A percentile compares a stretch with the other conserved stretches of the same genome.
phyloP scores from a whole-genome alignment of 768 basidiomycete species.

The Amanita thiersii region DNA sequence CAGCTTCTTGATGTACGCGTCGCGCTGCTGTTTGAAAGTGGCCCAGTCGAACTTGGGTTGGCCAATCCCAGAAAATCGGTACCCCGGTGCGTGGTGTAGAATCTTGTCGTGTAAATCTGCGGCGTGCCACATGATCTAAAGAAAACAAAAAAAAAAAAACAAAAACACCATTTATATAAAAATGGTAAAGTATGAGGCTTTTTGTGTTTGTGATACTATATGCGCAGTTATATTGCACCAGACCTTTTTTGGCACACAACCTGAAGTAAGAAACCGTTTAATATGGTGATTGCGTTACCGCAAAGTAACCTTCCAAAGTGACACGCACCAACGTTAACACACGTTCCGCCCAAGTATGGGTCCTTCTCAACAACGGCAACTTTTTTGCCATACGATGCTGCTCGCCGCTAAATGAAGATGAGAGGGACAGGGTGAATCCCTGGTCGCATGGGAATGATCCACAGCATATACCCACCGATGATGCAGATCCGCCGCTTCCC shows the following conservation, averaged over 20 bases:
- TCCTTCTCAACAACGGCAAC: conserved; percentile 82
- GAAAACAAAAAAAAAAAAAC: background rate
- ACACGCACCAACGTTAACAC: conserved; percentile 90
- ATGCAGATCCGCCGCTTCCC: conserved; percentile 88
- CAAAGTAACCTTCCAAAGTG: background rate
- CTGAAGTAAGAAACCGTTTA: conserved; percentile 24
- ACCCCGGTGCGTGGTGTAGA: conserved; percentile 62
- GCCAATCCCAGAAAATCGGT: conserved; percentile 57
- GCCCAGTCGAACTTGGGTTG: conserved; percentile 79
- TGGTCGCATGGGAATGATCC: background rate
- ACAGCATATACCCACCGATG: conserved; percentile 49
- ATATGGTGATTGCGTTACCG: background rate
- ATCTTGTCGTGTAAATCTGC: conserved; percentile 86
- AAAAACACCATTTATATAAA: background rate
- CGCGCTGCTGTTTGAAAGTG: conserved; percentile 86
- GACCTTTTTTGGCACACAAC: conserved; percentile 97
- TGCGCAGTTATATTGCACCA: background rate
- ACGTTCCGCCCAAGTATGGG: conserved; percentile 81
- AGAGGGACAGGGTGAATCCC: conserved; percentile 1
- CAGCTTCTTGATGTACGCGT: conserved; percentile 85
- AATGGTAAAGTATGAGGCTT: conserved; percentile 2
- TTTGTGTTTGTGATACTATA: too few relatives aligned
- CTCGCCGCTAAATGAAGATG: conserved; percentile 65
- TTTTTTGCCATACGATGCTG: conserved; percentile 87
- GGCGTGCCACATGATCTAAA: conserved; percentile 96